Conservation (phyloP, 2,329 filamentous ascomycete species). For the Sporothrix phasma region DNA sequence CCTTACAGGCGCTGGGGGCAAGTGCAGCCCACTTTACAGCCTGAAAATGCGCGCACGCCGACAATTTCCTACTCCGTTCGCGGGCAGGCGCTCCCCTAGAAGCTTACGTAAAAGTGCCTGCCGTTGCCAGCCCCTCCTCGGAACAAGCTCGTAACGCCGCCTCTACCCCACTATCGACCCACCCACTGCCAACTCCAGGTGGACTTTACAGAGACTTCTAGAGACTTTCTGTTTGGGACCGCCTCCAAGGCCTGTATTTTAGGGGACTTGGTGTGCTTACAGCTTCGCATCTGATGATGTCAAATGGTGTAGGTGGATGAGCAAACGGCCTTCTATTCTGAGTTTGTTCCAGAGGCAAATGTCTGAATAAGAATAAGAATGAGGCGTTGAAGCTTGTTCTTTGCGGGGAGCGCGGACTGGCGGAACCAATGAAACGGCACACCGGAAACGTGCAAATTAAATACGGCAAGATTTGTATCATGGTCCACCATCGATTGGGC, state of each 20-base stretch:
- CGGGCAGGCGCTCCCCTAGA: neutral
- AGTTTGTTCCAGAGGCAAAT: neutral
- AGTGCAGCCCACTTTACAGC: neutral
- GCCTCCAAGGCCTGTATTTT: neutral
- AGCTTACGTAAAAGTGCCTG: conserved; percentile 6
- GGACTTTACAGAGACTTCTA: neutral
- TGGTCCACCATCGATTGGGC: neutral
- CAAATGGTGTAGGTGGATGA: neutral
- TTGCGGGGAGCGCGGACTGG: neutral
- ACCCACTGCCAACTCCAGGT: neutral
- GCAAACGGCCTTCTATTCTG: neutral
- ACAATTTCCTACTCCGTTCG: neutral
- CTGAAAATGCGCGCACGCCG: neutral
- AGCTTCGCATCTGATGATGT: neutral
- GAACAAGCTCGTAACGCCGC: conserved; percentile 4
- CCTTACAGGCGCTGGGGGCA: too few species aligned
- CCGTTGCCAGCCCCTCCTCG: neutral
- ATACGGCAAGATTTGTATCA: neutral
- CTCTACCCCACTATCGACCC: neutral
- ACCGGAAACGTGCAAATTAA: neutral
- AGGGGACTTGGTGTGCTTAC: neutral
- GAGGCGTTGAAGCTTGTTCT: neutral
- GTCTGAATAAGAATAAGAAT: neutral
- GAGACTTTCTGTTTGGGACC: neutral
- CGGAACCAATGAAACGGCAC: neutral